Percentiles rank a stretch among this genome's conserved stretches.
These are phyloP conservation scores for Spatholobus suberectus DNA, from an alignment of 306 rosid species.

Conservation along the genomic window DNA sequence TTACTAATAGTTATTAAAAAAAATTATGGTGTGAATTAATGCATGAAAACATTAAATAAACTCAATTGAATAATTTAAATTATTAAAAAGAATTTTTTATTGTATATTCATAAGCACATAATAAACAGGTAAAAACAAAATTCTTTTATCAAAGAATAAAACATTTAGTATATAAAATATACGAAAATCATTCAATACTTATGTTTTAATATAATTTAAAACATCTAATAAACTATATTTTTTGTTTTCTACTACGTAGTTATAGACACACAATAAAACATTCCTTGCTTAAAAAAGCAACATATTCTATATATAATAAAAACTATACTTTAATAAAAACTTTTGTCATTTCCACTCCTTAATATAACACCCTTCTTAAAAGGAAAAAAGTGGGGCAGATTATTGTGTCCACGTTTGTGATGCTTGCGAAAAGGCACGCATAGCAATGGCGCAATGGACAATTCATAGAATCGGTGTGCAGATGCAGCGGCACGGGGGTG, in stretches of 20 bases:
- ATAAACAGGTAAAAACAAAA: too few species aligned
- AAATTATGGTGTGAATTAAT: too few species aligned
- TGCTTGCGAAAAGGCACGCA: neutral
- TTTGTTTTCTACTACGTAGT: neutral
- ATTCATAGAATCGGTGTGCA: constrained; percentile 12
- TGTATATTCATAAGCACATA: too few species aligned
- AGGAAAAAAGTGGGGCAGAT: neutral
- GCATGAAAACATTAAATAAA: too few species aligned
- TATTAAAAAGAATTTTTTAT: too few species aligned
- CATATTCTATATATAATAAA: neutral
- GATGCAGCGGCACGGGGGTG: neutral
- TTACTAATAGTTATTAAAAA: too few species aligned
- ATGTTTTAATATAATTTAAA: too few species aligned
- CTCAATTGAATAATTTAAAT: too few species aligned
- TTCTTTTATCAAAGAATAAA: too few species aligned
- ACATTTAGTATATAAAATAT: too few species aligned
- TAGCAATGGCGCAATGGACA: neutral
- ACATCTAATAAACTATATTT: too few species aligned
- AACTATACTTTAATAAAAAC: neutral
- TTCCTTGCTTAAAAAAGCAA: neutral
- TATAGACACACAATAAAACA: too few species aligned
- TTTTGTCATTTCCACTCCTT: neutral
- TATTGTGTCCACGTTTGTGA: neutral
- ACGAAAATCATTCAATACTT: neutral
- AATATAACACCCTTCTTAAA: neutral